Evolutionary conservation across 495 filamentous ascomycete genomes (phyloP).

Genomic region (Lasiosphaeria hispida): DNA sequence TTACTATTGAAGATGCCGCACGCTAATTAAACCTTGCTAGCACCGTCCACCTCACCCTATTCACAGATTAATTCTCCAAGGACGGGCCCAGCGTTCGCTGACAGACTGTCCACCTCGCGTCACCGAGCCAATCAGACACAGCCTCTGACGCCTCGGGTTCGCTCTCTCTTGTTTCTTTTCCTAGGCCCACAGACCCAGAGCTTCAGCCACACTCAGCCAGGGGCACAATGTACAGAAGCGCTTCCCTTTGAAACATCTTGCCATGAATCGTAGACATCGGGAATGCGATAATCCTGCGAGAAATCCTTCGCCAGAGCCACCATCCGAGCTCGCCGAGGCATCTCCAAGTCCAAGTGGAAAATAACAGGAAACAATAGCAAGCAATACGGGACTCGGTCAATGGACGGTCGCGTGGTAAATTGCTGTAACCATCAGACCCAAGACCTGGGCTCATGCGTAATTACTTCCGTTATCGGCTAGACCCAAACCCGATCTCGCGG

Average conservation of each 20-base stretch:
- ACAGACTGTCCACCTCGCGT: background rate
- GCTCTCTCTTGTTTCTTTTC: background rate
- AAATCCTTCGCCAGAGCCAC: too few relatives aligned
- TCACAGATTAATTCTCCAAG: conserved; percentile 5
- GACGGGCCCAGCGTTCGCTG: background rate
- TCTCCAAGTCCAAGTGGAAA: too few relatives aligned
- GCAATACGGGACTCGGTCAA: background rate
- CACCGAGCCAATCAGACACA: conserved; percentile 7
- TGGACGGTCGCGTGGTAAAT: background rate
- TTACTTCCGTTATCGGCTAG: background rate
- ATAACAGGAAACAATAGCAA: too few relatives aligned
- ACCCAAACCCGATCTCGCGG: background rate
- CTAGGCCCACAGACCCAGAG: background rate
- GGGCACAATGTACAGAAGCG: background rate
- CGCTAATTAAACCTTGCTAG: conserved; percentile 11
- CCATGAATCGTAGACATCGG: background rate
- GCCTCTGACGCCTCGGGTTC: conserved; percentile 1
- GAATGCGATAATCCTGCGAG: background rate
- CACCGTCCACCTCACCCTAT: conserved; percentile 6
- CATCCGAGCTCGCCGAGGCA: too few relatives aligned
- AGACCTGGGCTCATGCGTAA: background rate
- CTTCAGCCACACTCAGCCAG: conserved; percentile 1
- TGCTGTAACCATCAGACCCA: background rate
- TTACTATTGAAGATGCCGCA: background rate
- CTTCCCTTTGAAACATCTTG: background rate